These are phyloP conservation scores for Ophiocordyceps camponoti-rufipedis DNA, from an alignment of 2,329 filamentous ascomycete species.

Conservation along the genomic window DNA sequence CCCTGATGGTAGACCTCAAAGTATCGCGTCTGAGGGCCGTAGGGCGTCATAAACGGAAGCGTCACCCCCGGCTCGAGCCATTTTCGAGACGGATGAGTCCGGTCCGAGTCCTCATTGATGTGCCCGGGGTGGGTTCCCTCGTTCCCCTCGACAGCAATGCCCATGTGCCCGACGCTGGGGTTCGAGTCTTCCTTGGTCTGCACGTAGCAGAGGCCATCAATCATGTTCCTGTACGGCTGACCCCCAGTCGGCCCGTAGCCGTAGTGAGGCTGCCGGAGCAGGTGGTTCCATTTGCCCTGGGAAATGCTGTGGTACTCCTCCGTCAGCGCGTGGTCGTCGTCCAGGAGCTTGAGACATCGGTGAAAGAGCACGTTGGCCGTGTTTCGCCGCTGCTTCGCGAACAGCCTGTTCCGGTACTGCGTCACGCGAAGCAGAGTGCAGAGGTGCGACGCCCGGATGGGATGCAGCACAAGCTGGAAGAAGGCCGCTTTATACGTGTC, in stretches of 20 bases:
- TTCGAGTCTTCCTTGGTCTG: conserved; percentile 28
- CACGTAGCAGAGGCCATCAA: conserved; percentile 33
- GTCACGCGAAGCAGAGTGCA: conserved; percentile 29
- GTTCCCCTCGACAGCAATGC: conserved; percentile 13
- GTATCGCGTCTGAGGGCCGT: conserved; percentile 12
- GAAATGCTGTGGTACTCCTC: conserved; percentile 31
- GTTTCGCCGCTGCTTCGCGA: conserved; percentile 36
- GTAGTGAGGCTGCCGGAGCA: conserved; percentile 30
- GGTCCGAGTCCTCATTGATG: conserved; percentile 35
- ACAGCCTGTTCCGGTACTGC: conserved; percentile 30
- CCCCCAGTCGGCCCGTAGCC: conserved; percentile 18
- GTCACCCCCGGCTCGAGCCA: conserved; percentile 13
- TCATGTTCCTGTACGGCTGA: conserved; percentile 32
- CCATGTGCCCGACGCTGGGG: conserved; percentile 22
- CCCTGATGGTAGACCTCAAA: conserved; percentile 18
- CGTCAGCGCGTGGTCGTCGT: conserved; percentile 29
- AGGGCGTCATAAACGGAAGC: conserved; percentile 13
- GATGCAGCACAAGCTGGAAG: conserved; percentile 43
- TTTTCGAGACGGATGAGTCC: conserved; percentile 21
- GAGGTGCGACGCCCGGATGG: conserved; percentile 36
- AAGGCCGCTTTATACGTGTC: conserved; percentile 29
- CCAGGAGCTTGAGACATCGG: conserved; percentile 29
- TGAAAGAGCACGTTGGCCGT: conserved; percentile 31
- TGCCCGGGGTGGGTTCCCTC: conserved; percentile 16
- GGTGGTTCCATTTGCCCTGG: conserved; percentile 36